A percentile compares a stretch with the other conserved stretches of the same genome.
phyloP scores from a whole-genome alignment of 1,284 basidiomycete species.

The Ceratobasidium sp. region DNA sequence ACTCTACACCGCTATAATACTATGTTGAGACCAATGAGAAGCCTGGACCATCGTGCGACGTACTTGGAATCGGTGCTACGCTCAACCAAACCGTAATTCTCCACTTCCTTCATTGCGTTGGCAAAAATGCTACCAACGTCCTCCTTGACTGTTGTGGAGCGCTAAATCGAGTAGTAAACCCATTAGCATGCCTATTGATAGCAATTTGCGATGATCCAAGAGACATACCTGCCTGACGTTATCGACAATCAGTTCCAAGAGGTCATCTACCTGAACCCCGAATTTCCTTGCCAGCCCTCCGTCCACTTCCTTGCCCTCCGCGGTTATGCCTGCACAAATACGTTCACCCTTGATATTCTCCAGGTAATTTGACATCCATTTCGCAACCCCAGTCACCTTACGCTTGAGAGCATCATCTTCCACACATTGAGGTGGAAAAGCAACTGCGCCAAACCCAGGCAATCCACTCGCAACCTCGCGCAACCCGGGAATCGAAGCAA shows the following conservation, averaged over 20 bases:
- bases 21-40: constrained; percentile 30
- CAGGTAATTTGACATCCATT: constrained; percentile 72
- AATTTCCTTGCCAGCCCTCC: constrained; percentile 76
- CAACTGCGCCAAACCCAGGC: constrained; percentile 78
- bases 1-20: constrained; percentile 66
- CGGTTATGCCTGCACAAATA: constrained; percentile 67
- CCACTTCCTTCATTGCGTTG: constrained; percentile 82
- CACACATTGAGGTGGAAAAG: constrained; percentile 79
- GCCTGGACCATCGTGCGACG: constrained; percentile 50
- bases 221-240: constrained; percentile 15
- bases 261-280: constrained; percentile 67
- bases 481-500: constrained; percentile 57
- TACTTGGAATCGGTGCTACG: constrained; percentile 74
- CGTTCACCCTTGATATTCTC: constrained; percentile 73
- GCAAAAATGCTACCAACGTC: constrained; percentile 76
- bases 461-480: constrained; percentile 68
- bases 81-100: constrained; percentile 81
- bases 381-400: constrained; percentile 79
- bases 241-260: constrained; percentile 47
- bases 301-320: constrained; percentile 49
- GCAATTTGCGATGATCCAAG: background rate
- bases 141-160: constrained; percentile 40
- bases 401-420: constrained; percentile 83
- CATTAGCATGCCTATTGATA: too few relatives aligned
- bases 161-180: background rate